Evolutionary conservation across 75 land plant genomes (phyloP).

Genomic region (Cunninghamia lanceolata): DNA sequence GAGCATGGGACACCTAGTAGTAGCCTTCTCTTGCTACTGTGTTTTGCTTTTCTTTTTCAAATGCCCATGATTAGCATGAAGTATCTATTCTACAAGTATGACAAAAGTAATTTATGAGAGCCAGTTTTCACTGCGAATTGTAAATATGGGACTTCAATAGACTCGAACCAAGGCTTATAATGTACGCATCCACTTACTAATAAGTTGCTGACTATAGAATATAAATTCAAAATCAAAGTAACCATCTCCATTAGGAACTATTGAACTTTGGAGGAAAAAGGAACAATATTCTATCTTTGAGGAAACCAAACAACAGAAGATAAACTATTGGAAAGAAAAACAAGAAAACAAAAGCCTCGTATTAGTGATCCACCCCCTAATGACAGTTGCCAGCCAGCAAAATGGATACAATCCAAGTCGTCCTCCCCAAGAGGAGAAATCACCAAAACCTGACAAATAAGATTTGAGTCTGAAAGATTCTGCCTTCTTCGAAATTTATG

Average conservation of each 20-base stretch:
- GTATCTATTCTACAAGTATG: neutral
- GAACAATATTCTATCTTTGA: no score
- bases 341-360: neutral
- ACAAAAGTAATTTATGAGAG: neutral
- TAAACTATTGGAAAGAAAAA: neutral
- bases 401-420: neutral
- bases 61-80: neutral
- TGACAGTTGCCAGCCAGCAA: neutral
- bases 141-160: neutral
- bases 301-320: neutral
- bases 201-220: neutral
- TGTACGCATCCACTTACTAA: neutral
- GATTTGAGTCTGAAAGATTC: no score
- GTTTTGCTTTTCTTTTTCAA: neutral
- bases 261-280: neutral
- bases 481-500: no score
- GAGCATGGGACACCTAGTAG: neutral
- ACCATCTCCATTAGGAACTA: neutral
- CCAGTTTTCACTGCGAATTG: neutral
- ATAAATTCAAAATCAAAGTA: neutral
- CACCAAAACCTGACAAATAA: no score
- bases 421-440: no score
- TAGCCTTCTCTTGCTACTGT: neutral
- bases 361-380: neutral
- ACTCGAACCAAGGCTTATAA: neutral